Evolutionary conservation across 495 filamentous ascomycete species (phyloP).

Genomic region (Talaromyces liani): DNA sequence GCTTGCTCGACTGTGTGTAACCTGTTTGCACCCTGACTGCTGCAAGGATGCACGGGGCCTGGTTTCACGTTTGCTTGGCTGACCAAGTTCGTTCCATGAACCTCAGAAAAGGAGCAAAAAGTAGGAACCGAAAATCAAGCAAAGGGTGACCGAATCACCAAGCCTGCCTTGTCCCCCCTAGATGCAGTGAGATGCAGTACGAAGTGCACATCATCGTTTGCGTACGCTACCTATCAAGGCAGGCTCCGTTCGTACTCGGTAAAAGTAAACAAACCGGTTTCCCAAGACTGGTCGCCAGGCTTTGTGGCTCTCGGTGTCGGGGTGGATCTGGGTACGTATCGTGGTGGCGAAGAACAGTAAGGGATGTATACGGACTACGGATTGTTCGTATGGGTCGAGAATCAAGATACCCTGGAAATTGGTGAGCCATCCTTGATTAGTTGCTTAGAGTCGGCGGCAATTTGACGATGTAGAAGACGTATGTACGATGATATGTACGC

Average conservation of each 20-base stretch:
- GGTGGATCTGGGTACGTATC: not conserved
- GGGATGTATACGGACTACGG: not conserved
- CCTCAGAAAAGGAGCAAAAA: not conserved
- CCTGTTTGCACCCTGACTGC: not conserved
- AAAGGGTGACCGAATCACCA: not conserved
- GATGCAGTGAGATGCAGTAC: not conserved
- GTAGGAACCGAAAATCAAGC: not conserved
- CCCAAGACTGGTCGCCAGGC: not conserved
- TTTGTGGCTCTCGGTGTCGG: not conserved
- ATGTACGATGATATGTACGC: not conserved
- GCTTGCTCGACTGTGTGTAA: not conserved
- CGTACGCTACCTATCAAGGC: not conserved
- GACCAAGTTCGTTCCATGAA: not conserved
- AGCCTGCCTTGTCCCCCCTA: not conserved
- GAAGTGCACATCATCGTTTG: not conserved
- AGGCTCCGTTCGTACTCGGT: not conserved
- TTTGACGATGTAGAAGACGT: not conserved
- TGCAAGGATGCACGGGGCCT: conserved; percentile 4
- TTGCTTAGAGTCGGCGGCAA: not conserved
- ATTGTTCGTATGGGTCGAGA: not conserved
- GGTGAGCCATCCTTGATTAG: not conserved
- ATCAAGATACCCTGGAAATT: not conserved
- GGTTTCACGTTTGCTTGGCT: conserved; percentile 1
- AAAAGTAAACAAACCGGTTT: not conserved
- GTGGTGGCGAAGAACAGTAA: not conserved